phyloP scores from a whole-genome alignment of 164 flowering plant species.

The Protea cynaroides region DNA sequence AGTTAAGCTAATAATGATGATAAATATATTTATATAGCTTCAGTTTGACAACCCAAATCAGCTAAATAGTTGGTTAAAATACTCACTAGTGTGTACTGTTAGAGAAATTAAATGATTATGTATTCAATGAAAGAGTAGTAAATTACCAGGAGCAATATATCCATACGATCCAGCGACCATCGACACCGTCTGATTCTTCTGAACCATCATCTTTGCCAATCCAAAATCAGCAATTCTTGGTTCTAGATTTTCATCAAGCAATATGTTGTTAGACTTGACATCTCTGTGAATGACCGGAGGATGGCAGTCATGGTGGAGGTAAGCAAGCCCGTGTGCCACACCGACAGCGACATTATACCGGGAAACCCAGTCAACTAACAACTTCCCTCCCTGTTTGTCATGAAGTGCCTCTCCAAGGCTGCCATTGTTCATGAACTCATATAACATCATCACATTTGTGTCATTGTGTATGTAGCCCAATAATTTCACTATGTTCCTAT shows the following conservation, averaged over 20 bases:
- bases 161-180: conserved; percentile 95
- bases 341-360: conserved; percentile 82
- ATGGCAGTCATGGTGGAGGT: conserved; percentile 93
- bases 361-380: conserved; percentile 89
- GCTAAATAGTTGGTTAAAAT: neutral
- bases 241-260: conserved; percentile 72
- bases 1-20: neutral
- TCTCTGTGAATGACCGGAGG: conserved; percentile 90
- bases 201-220: conserved; percentile 67
- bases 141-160: conserved; percentile 94
- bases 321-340: conserved; percentile 89
- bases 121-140: neutral
- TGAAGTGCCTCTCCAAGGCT: conserved; percentile 90
- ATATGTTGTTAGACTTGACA: conserved; percentile 82
- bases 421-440: conserved; percentile 90
- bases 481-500: conserved; percentile 76
- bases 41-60: neutral
- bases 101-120: too few species aligned
- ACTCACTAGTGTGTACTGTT: too few species aligned
- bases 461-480: conserved; percentile 79
- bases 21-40: neutral
- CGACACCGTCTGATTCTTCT: conserved; percentile 78
- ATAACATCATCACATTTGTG: conserved; percentile 62
- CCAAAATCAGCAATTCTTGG: conserved; percentile 93
- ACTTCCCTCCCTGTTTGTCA: conserved; percentile 47